Evolutionary conservation across 176 grass and related monocot species (phyloP).

Genomic region (Bothriochloa decipiens): DNA sequence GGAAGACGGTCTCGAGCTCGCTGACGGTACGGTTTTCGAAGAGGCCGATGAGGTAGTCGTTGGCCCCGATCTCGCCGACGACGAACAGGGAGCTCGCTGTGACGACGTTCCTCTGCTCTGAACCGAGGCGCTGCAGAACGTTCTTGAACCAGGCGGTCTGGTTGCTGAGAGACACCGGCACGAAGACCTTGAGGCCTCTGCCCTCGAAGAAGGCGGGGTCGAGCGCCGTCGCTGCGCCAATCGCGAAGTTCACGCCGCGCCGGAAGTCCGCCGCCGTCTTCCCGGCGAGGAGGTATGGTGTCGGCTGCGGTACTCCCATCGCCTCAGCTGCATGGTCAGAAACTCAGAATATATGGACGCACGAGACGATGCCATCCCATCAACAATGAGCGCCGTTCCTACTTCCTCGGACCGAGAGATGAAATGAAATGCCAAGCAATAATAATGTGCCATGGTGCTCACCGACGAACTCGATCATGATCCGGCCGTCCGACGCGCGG

Average conservation of each 20-base stretch:
- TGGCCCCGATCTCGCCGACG: slow-evolving; percentile 1
- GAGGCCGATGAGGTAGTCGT: slow-evolving; percentile 7
- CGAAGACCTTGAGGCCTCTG: slow-evolving; percentile 41
- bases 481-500: slow-evolving; percentile 12
- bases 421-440: no score
- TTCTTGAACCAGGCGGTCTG: slow-evolving; percentile 62
- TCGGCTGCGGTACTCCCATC: slow-evolving; percentile 37
- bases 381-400: no score
- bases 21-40: not conserved
- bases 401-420: no score
- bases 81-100: not conserved
- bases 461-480: slow-evolving; percentile 53
- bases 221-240: slow-evolving; percentile 58
- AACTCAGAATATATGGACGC: no score
- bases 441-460: not conserved
- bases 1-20: not conserved
- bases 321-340: slow-evolving; percentile 57
- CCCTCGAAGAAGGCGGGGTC: slow-evolving; percentile 47
- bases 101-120: not conserved
- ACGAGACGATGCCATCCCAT: no score
- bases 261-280: slow-evolving; percentile 44
- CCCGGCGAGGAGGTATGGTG: slow-evolving; percentile 56
- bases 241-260: slow-evolving; percentile 65
- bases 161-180: slow-evolving; percentile 49
- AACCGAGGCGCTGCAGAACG: slow-evolving; percentile 37